Evolutionary conservation across 2,329 filamentous ascomycete species (phyloP), one percentile per base, ranked within the genome.

Genomic region (Parafenestella ontariensis): DNA sequence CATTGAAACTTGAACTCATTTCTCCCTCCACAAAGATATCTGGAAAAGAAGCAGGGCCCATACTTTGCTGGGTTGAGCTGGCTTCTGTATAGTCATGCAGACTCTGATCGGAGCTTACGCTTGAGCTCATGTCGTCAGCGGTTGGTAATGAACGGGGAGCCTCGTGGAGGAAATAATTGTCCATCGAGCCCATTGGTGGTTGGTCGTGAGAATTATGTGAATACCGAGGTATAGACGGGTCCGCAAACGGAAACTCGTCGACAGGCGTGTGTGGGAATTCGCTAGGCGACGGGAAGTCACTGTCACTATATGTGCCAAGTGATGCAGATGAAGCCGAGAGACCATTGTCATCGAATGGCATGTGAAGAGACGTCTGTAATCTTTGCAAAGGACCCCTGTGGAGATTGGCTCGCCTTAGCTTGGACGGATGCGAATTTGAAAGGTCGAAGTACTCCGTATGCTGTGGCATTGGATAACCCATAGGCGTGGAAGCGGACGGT

Each of bases 261-360:
- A 78, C 77, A 23, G 80, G 78, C 17, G 80, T 81, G 10, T 77
- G 75, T 17, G 79, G 78, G 51, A 76, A 81, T 51, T 82, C 79
- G 54, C 76, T 66, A 11, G 79, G 79, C 18, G 79, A 80, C 28
- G 77, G 76, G 52, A 78, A 81, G 55, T 81, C 79, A 49, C 78
- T 77, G 52, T 81, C 79, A 49, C 78, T 77, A 62, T 78, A 82
- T 15, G 79, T 79, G 46, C 77, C 77, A 20, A 79, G 65, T 6
- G 79, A 80, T 44, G 77, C 77, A 7, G 77, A 77, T 4, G 80
- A 81, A 18, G 75, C 73, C 21, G 80, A 81, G 34, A 78, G 66
- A 11, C 72, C 71, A 34, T 70, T 67, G 11, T 77, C 76, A 43
- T 80, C 78, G 51, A 74, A 79, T 15, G 75, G 73, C 15, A 73